Evolutionary conservation across 1,284 basidiomycete genomes (phyloP).

Genomic region (Sporisorium exsertum): DNA sequence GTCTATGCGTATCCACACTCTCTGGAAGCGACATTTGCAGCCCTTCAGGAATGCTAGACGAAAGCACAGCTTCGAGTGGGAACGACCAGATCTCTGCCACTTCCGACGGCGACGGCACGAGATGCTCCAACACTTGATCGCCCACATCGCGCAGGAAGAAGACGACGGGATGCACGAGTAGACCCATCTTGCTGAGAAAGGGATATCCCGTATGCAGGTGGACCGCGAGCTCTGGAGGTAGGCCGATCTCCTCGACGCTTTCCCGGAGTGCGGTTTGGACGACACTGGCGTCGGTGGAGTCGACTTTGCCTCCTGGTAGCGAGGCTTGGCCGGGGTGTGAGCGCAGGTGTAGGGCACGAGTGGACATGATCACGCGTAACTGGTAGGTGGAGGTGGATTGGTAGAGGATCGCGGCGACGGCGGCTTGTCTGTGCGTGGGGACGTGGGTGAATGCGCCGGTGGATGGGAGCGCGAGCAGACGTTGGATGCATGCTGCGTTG

Average conservation of each 20-base stretch:
- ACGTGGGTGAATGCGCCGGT: constrained; percentile 30
- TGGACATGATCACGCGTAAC: constrained; percentile 50
- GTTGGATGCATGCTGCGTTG: constrained; percentile 25
- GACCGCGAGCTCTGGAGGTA: constrained; percentile 14
- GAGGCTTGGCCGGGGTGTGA: constrained; percentile 55
- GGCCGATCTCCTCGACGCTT: constrained; percentile 46
- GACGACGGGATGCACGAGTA: constrained; percentile 53
- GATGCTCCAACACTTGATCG: constrained; percentile 5
- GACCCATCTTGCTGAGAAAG: constrained; percentile 48
- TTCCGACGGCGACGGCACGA: constrained; percentile 35
- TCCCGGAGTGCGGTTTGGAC: constrained; percentile 50
- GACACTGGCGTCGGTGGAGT: constrained; percentile 24
- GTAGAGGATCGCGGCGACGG: constrained; percentile 49
- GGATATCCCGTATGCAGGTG: constrained; percentile 48
- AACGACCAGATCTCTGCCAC: constrained; percentile 49
- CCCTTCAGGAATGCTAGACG: constrained; percentile 5
- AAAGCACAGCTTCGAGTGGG: constrained; percentile 30
- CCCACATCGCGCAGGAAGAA: constrained; percentile 32
- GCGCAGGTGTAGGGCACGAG: constrained; percentile 49
- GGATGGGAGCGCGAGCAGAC: constrained; percentile 20
- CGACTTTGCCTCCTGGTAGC: constrained; percentile 53
- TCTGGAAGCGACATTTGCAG: constrained; percentile 19
- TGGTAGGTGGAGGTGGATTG: constrained; percentile 6
- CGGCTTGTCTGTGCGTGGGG: constrained; percentile 43
- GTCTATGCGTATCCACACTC: constrained; percentile 44